Conservation (phyloP, 2,329 filamentous ascomycete genomes). For the Microsporum audouinii region DNA sequence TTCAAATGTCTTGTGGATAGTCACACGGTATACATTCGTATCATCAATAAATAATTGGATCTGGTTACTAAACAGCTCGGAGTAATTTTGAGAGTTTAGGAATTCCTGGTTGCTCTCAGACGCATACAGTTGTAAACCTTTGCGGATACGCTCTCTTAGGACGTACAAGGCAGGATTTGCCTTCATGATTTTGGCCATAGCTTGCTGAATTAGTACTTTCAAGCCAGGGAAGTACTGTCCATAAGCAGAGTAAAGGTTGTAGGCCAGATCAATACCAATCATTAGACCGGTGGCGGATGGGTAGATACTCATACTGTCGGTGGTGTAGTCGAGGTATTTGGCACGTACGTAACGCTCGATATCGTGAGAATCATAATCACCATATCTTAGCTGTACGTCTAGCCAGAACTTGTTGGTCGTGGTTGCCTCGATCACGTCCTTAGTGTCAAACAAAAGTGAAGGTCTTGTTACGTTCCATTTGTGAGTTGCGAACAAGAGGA, state of each 20-base stretch:
- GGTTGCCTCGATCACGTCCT: conserved; percentile 84
- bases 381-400: conserved; percentile 90
- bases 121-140: conserved; percentile 93
- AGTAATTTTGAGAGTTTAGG: conserved; percentile 98
- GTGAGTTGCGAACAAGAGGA: conserved; percentile 89
- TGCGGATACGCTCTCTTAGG: conserved; percentile 90
- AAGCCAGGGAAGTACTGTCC: conserved; percentile 97
- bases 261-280: conserved; percentile 94
- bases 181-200: conserved; percentile 99
- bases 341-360: conserved; percentile 95
- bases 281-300: conserved; percentile 93
- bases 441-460: conserved; percentile 87
- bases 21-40: conserved; percentile 98
- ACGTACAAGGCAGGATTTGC: conserved; percentile 95
- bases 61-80: conserved; percentile 96
- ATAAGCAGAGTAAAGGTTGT: conserved; percentile 96
- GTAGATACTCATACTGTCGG: conserved; percentile 97
- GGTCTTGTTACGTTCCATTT: conserved; percentile 98
- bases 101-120: conserved; percentile 99
- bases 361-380: conserved; percentile 97
- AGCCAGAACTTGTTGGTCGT: conserved; percentile 99
- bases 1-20: conserved; percentile 99
- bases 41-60: conserved; percentile 98
- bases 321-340: conserved; percentile 98
- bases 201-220: conserved; percentile 90